These are phyloP conservation scores for Novymonas esmeraldas DNA, from an alignment of 208 protist genomes.

Conservation along the genomic window DNA sequence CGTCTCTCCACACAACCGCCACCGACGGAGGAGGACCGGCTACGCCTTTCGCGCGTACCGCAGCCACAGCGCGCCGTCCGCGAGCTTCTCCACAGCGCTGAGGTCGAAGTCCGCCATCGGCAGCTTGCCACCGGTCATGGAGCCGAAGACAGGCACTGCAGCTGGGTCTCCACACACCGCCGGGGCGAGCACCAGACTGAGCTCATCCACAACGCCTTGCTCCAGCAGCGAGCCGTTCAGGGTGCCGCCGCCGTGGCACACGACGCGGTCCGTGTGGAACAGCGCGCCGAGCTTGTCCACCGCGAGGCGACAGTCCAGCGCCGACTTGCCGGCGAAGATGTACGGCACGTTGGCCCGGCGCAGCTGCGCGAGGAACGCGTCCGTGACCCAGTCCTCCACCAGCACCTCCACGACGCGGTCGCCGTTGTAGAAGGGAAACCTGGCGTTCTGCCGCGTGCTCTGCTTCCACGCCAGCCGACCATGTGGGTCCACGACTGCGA, in stretches of 20 bases:
- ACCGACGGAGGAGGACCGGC: background rate
- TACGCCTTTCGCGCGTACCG: slow-evolving; percentile 13
- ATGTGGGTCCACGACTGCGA: slow-evolving; percentile 26
- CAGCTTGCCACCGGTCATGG: slow-evolving; percentile 7
- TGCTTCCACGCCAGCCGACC: slow-evolving; percentile 22
- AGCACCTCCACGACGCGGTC: slow-evolving; percentile 33
- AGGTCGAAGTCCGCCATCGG: slow-evolving; percentile 21
- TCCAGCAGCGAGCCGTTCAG: slow-evolving; percentile 37
- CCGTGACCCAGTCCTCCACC: slow-evolving; percentile 29
- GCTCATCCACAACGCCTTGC: slow-evolving; percentile 17
- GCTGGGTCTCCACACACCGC: slow-evolving; percentile 14
- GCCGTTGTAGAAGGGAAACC: slow-evolving; percentile 33
- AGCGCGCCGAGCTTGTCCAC: slow-evolving; percentile 26
- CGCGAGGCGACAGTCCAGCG: slow-evolving; percentile 25
- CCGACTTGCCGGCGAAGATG: slow-evolving; percentile 36
- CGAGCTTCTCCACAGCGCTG: slow-evolving; percentile 29
- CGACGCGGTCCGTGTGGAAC: slow-evolving; percentile 19
- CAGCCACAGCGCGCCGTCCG: slow-evolving; percentile 22
- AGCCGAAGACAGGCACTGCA: slow-evolving; percentile 17
- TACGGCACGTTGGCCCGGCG: slow-evolving; percentile 27
- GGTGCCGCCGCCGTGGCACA: slow-evolving; percentile 33
- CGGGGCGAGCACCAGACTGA: slow-evolving; percentile 28
- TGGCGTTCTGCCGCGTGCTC: slow-evolving; percentile 5
- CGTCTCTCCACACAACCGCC: background rate
- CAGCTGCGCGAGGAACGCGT: slow-evolving; percentile 31